Percentiles rank a stretch among this genome's conserved stretches.
Conservation (phyloP, 495 filamentous ascomycete genomes). For the Xylaria castorea region DNA sequence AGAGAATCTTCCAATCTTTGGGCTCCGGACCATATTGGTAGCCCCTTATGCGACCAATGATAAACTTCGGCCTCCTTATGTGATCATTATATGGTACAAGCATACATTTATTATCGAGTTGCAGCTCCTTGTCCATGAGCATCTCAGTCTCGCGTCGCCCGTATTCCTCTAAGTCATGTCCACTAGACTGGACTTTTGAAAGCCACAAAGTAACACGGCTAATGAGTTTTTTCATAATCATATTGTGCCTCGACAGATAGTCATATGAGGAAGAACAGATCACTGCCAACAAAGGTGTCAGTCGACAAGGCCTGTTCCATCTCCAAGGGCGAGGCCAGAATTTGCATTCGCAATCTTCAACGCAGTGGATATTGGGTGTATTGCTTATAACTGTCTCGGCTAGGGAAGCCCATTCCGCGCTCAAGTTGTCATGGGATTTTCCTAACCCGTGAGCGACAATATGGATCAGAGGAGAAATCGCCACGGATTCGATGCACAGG, state of each 20-base stretch:
- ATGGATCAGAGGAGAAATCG: neutral
- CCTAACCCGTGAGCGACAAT: neutral
- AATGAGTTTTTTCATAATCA: neutral
- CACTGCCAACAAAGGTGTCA: neutral
- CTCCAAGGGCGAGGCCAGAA: no score
- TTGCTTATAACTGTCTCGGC: neutral
- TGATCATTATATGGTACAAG: neutral
- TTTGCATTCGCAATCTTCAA: neutral
- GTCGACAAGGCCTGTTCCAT: no score
- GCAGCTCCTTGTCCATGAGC: neutral
- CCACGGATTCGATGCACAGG: neutral
- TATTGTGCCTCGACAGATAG: neutral
- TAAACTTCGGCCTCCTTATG: neutral
- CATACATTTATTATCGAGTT: neutral
- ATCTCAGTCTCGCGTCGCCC: constrained; percentile 9
- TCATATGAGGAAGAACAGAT: neutral
- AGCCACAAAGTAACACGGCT: constrained; percentile 3
- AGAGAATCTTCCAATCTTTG: constrained; percentile 34
- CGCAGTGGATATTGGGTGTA: neutral
- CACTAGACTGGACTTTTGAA: neutral
- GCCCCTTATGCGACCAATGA: neutral
- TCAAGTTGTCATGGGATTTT: neutral
- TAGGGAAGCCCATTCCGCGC: constrained; percentile 1
- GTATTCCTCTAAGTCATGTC: constrained; percentile 12
- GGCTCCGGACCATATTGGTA: constrained; percentile 29